Evolutionary conservation across 179 eudicot genomes (phyloP).

Genomic region (Patellifolia procumbens): DNA sequence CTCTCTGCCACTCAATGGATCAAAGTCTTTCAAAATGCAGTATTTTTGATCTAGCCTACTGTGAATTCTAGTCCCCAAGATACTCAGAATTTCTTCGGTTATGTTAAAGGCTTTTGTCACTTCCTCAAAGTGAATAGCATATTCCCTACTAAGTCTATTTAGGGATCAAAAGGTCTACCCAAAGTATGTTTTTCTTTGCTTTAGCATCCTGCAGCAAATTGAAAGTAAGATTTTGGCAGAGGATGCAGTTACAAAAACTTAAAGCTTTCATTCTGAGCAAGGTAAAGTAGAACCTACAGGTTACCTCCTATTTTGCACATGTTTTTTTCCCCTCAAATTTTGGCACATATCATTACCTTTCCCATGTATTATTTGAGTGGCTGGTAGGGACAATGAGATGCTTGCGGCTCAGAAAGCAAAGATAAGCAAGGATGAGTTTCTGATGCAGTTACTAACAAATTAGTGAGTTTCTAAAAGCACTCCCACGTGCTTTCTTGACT

Average conservation of each 20-base stretch:
- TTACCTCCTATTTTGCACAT: too few relatives aligned
- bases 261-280: not conserved
- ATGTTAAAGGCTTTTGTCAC: not conserved
- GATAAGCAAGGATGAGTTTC: not conserved
- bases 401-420: not conserved
- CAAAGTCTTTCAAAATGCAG: too few relatives aligned
- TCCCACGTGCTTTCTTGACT: not conserved
- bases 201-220: not conserved
- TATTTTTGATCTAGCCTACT: too few relatives aligned
- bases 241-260: not conserved
- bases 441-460: not conserved
- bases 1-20: too few relatives aligned
- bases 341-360: not conserved
- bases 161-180: not conserved
- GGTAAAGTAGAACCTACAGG: too few relatives aligned
- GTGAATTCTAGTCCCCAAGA: too few relatives aligned
- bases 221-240: not conserved
- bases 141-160: not conserved
- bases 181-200: not conserved
- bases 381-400: too few relatives aligned
- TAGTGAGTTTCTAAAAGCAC: too few relatives aligned
- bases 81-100: not conserved
- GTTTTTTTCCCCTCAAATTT: too few relatives aligned
- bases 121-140: not conserved
- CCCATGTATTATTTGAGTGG: not conserved